These are phyloP conservation scores for Phyllosticta ampelicida DNA, from an alignment of 2,329 filamentous ascomycete species.

Conservation along the genomic window DNA sequence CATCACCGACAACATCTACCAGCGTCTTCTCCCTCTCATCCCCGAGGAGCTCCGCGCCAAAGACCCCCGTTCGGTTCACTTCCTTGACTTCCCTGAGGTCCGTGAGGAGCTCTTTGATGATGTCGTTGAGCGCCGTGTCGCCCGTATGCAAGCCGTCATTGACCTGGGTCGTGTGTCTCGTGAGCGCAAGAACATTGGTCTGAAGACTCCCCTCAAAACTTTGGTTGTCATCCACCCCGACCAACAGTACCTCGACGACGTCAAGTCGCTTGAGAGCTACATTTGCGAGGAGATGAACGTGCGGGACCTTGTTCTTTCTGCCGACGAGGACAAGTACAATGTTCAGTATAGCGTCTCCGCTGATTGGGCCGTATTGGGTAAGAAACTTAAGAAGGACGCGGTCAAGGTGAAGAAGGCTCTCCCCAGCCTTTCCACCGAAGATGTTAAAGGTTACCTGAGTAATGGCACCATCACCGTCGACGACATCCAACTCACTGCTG, in stretches of 20 bases:
- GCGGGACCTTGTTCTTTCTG: constrained; percentile 70
- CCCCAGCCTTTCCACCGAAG: constrained; percentile 62
- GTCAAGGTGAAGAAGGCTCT: constrained; percentile 85
- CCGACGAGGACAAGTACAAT: constrained; percentile 81
- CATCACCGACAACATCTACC: constrained; percentile 89
- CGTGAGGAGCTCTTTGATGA: constrained; percentile 79
- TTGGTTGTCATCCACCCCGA: constrained; percentile 82
- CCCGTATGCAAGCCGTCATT: constrained; percentile 91
- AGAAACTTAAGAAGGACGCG: constrained; percentile 95
- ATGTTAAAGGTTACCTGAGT: constrained; percentile 69
- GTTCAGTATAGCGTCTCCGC: constrained; percentile 84
- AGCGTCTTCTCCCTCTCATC: constrained; percentile 69
- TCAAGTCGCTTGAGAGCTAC: constrained; percentile 77
- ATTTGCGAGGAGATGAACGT: constrained; percentile 89
- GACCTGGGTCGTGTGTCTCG: constrained; percentile 78
- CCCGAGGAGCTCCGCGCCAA: constrained; percentile 57
- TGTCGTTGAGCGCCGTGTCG: constrained; percentile 74
- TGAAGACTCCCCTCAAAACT: constrained; percentile 86
- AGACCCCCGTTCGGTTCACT: constrained; percentile 82
- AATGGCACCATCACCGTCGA: constrained; percentile 70
- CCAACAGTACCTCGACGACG: constrained; percentile 71
- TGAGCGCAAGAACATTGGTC: constrained; percentile 70
- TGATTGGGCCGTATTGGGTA: constrained; percentile 89
- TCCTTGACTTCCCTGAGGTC: constrained; percentile 81
- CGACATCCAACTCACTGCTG: constrained; percentile 70